These are phyloP conservation scores for Pterocarpus macrocarpus DNA, from an alignment of 306 rosid species.

Conservation along the genomic window DNA sequence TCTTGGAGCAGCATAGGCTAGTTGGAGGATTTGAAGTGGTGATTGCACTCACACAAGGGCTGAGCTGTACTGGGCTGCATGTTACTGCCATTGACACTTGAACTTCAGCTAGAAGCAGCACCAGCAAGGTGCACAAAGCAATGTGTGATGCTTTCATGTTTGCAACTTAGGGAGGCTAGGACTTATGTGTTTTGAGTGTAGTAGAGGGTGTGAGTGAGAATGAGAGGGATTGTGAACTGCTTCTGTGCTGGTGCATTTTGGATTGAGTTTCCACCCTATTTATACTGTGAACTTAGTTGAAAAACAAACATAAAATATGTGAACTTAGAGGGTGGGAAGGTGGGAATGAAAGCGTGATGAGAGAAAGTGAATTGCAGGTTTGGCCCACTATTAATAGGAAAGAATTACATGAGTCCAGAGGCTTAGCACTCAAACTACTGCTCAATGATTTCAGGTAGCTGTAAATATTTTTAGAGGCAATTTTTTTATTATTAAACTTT, in stretches of 20 bases:
- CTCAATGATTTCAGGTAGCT: constrained; percentile 37
- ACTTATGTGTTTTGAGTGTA: constrained; percentile 14
- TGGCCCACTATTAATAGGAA: constrained; percentile 29
- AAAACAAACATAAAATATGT: constrained; percentile 29
- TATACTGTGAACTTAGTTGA: constrained; percentile 58
- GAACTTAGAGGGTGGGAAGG: not conserved
- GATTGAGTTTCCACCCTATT: constrained; percentile 60
- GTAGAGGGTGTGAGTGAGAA: not conserved
- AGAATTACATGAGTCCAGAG: constrained; percentile 26
- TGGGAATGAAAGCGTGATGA: constrained; percentile 21
- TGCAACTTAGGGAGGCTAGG: constrained; percentile 28
- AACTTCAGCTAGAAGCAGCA: constrained; percentile 61
- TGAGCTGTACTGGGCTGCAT: constrained; percentile 85
- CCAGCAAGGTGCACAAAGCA: constrained; percentile 62
- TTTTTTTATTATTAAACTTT: not conserved
- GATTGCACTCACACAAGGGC: constrained; percentile 90
- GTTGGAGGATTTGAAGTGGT: constrained; percentile 83
- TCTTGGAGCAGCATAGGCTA: constrained; percentile 82
- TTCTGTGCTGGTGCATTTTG: constrained; percentile 51
- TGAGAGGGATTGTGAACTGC: constrained; percentile 33
- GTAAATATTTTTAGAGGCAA: not conserved
- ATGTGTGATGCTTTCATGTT: constrained; percentile 79
- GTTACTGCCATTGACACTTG: constrained; percentile 73
- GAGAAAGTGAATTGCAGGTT: constrained; percentile 10
- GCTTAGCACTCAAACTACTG: constrained; percentile 39